Conservation (phyloP, 2,329 filamentous ascomycete genomes). For the Calonectria pauciramosa region DNA sequence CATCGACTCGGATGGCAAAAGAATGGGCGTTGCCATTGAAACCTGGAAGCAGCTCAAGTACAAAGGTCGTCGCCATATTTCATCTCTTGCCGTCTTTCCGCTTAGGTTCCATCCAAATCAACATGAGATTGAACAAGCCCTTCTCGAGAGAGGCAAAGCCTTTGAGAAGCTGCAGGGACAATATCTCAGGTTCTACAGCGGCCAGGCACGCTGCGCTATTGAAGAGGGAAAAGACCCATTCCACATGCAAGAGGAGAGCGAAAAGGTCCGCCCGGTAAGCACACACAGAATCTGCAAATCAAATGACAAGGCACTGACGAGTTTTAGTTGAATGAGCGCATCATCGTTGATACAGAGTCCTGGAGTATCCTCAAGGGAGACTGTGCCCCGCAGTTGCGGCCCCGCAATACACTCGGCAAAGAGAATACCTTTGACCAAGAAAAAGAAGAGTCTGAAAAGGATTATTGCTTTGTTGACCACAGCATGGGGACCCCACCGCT, state of each 20-base stretch:
- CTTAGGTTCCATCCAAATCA: not conserved
- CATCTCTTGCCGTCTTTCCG: not conserved
- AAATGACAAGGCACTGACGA: not conserved
- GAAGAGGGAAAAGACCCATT: not conserved
- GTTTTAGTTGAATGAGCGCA: constrained; percentile 3
- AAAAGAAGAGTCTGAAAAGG: not conserved
- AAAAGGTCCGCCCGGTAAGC: not conserved
- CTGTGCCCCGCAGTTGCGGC: not conserved
- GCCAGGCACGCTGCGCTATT: not conserved
- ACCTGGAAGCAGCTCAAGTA: not conserved
- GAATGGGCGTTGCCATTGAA: not conserved
- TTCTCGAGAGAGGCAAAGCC: not conserved
- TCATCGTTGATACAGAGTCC: not conserved
- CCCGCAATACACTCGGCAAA: not conserved
- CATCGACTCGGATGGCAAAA: not conserved
- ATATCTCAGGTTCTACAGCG: not conserved
- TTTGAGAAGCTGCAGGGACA: constrained; percentile 7
- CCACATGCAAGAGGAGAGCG: not conserved
- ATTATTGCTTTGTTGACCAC: not conserved
- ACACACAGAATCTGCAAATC: not conserved
- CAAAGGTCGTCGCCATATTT: not conserved
- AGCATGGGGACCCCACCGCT: not conserved
- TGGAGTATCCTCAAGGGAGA: not conserved
- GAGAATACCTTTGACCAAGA: not conserved
- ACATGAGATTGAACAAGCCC: not conserved